Evolutionary conservation across 2,329 filamentous ascomycete species (phyloP), one percentile per base, ranked within the genome.

Genomic region (Coniochaeta prunicola): DNA sequence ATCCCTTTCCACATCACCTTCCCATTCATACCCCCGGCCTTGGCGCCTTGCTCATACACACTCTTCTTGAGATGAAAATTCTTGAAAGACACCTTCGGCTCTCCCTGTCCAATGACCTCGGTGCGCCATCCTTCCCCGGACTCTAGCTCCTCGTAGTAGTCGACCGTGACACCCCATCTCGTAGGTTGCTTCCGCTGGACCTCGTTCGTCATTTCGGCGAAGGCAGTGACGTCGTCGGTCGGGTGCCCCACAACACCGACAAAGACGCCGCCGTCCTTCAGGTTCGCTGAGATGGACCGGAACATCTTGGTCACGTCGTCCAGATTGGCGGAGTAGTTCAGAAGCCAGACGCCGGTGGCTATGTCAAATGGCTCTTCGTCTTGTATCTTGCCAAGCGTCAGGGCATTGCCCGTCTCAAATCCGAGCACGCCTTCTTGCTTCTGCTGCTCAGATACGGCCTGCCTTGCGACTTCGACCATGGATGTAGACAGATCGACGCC

Each of bases 331-430:
- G 72, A 70, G 56, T 75, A 75, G 64, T 75, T 75, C 26, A 75
- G 66, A 31, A 75, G 60, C 70, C 71, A 75, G 8, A 66, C 67
- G 4, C 64, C 73, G 19, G 71, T 65, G 34, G 74, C 72, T 19
- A 75, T 26, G 61, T 75, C 70, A 62, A 74, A 75, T 1, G 64
- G 64, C 4, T 63, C 68, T 5, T 64, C 31, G 6, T 56, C 42
- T n/a, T 48, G 54, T 8, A 66, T 65, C 8, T 38, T 45, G 19
- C 61, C 60, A 2, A 70, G 68, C 28, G 65, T 62, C 4, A 66
- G 60, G 58, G 68, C 71, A 57, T 74, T 66, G 19, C 64, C 68
- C 36, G 60, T 54, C 12, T 24, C 13, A 54, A 64, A 64, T 24
- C 24, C 19, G 10, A 62, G 34, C 30, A 54, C 53, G 3, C 53